A percentile compares a stretch with the other conserved stretches of the same genome.
phyloP scores from a whole-genome alignment of 495 filamentous ascomycete species.

The Podospora pseudocomata region DNA sequence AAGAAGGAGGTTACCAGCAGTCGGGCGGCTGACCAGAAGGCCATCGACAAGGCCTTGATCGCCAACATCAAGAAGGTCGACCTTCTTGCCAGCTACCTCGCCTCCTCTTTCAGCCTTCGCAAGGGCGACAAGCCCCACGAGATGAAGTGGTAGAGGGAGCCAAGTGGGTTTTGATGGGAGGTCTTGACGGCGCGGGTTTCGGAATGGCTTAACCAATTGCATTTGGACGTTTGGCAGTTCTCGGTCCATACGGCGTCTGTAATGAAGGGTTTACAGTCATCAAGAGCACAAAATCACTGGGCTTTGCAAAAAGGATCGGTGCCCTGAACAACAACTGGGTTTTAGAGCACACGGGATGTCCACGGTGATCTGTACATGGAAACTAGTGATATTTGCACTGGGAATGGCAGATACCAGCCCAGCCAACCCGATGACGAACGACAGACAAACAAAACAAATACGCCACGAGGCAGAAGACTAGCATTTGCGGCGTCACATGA shows the following conservation, averaged over 20 bases:
- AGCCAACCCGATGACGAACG: conserved; percentile 13
- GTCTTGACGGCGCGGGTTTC: conserved; percentile 42
- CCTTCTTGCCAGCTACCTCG: conserved; percentile 82
- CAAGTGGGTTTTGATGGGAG: conserved; percentile 28
- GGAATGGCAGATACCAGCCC: conserved; percentile 19
- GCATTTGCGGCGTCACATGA: conserved; percentile 9
- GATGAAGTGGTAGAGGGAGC: conserved; percentile 75
- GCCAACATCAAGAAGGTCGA: conserved; percentile 93
- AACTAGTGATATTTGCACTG: conserved; percentile 18
- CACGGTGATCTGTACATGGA: conserved; percentile 26
- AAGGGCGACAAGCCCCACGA: conserved; percentile 98
- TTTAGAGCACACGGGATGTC: conserved; percentile 25
- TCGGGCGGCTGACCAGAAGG: conserved; percentile 95
- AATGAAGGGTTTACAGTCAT: conserved; percentile 56
- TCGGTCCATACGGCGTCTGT: conserved; percentile 57
- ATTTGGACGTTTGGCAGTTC: conserved; percentile 55
- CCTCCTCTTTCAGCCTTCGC: conserved; percentile 88
- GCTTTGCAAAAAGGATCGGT: conserved; percentile 34
- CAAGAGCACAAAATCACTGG: conserved; percentile 40
- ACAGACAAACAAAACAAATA: conserved; percentile 7
- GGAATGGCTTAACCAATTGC: conserved; percentile 54
- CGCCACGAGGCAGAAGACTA: conserved; percentile 8
- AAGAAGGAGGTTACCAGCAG: conserved; percentile 90
- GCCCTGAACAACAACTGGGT: conserved; percentile 28
- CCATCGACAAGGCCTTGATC: conserved; percentile 89